phyloP scores from a whole-genome alignment of 345 rosid species.

The Durio zibethinus region DNA sequence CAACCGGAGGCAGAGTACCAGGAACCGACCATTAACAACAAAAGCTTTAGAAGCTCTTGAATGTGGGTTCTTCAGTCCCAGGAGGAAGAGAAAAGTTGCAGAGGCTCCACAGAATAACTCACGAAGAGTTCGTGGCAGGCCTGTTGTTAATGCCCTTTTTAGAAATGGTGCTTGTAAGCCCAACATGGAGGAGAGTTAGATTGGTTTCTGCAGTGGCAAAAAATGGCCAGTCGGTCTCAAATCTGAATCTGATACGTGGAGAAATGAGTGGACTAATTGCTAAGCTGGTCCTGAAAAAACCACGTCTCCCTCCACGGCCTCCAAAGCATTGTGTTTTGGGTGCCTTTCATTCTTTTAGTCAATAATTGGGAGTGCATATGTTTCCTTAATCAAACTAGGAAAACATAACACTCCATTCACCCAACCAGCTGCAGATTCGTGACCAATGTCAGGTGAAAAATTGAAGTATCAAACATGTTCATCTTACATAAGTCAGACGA shows the following conservation, averaged over 20 bases:
- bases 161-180: slow-evolving; percentile 31
- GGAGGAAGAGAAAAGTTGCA: slow-evolving; percentile 30
- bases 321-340: not conserved
- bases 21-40: slow-evolving; percentile 45
- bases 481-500: not conserved
- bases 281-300: not conserved
- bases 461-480: not conserved
- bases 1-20: slow-evolving; percentile 41
- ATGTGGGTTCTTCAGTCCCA: slow-evolving; percentile 35
- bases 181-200: slow-evolving; percentile 16
- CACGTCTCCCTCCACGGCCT: not conserved
- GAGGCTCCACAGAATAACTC: slow-evolving; percentile 32
- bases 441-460: not conserved
- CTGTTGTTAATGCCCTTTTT: slow-evolving; percentile 21
- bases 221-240: slow-evolving; percentile 16
- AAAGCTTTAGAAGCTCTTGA: slow-evolving; percentile 55
- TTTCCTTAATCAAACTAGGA: not conserved
- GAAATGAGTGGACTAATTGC: not conserved
- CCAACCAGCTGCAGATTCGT: not conserved
- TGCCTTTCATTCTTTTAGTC: not conserved
- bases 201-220: slow-evolving; percentile 5
- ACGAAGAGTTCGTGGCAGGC: slow-evolving; percentile 30
- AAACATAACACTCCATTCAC: not conserved
- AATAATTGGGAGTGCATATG: not conserved
- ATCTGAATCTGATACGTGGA: slow-evolving; percentile 5